Percentiles rank a stretch among this genome's conserved stretches.
Conservation (phyloP, 257 asterid species). For the Solanum clarkiae region DNA sequence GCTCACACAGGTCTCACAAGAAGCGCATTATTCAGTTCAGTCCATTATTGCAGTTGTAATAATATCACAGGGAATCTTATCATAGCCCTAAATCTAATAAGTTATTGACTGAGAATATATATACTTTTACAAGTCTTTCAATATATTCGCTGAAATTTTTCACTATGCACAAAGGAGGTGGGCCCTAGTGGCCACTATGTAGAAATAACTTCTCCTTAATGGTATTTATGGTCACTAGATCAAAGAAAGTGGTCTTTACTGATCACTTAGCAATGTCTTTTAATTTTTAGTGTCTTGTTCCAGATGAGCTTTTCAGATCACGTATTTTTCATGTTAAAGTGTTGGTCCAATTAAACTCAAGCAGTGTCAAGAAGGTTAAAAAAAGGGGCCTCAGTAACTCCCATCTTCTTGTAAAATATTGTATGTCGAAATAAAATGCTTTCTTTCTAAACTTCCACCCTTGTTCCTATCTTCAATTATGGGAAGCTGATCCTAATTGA, state of each 20-base stretch:
- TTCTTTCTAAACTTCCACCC: background rate
- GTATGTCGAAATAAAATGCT: background rate
- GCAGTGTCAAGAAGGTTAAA: background rate
- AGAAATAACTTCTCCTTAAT: background rate
- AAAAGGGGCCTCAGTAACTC: background rate
- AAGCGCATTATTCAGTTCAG: background rate
- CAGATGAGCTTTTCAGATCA: background rate
- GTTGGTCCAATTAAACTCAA: background rate
- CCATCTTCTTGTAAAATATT: background rate
- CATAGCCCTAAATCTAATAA: background rate
- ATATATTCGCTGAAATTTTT: background rate
- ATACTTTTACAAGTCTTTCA: background rate
- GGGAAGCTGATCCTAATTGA: background rate
- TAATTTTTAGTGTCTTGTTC: background rate
- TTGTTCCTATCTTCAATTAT: background rate
- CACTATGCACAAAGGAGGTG: background rate
- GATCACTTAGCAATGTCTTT: background rate
- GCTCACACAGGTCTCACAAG: background rate
- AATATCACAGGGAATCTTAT: background rate
- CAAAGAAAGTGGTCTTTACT: background rate
- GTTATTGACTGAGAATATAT: background rate
- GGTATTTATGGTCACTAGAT: background rate
- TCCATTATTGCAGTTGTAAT: background rate
- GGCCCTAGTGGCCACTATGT: background rate
- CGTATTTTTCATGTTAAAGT: background rate